Evolutionary conservation across 495 filamentous ascomycete genomes (phyloP).

Genomic region (Daldinia grandis): DNA sequence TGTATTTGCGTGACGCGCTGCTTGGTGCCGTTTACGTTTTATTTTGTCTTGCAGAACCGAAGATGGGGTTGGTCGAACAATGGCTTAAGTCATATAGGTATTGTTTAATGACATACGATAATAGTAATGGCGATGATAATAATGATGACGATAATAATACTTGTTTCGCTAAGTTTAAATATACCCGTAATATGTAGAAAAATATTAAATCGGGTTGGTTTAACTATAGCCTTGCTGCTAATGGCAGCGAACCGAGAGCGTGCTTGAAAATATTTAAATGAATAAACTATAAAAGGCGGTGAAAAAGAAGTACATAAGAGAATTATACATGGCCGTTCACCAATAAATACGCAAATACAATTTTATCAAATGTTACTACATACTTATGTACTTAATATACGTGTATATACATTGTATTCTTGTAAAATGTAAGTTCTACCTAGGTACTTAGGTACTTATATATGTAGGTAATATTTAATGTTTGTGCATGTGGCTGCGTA

Average conservation of each 20-base stretch:
- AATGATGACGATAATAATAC: background rate
- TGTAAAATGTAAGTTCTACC: no score
- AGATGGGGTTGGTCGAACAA: slow-evolving; percentile 26
- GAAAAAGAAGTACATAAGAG: slow-evolving; percentile 9
- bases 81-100: slow-evolving; percentile 5
- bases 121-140: background rate
- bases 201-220: background rate
- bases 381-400: background rate
- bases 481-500: slow-evolving; percentile 29
- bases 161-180: background rate
- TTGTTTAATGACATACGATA: slow-evolving; percentile 32
- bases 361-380: background rate
- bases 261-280: slow-evolving; percentile 2
- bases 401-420: no score
- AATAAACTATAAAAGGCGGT: slow-evolving; percentile 21
- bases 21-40: slow-evolving; percentile 10
- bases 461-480: no score
- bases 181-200: background rate
- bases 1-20: slow-evolving; percentile 8
- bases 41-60: slow-evolving; percentile 1
- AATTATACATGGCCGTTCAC: background rate
- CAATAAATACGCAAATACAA: background rate
- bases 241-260: slow-evolving; percentile 1
- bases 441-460: no score
- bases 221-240: slow-evolving; percentile 3